Evolutionary conservation across 805 yeast species (phyloP), one percentile per base, ranked within the genome.

Genomic region (Cyberlindnera euphorbiiphila): DNA sequence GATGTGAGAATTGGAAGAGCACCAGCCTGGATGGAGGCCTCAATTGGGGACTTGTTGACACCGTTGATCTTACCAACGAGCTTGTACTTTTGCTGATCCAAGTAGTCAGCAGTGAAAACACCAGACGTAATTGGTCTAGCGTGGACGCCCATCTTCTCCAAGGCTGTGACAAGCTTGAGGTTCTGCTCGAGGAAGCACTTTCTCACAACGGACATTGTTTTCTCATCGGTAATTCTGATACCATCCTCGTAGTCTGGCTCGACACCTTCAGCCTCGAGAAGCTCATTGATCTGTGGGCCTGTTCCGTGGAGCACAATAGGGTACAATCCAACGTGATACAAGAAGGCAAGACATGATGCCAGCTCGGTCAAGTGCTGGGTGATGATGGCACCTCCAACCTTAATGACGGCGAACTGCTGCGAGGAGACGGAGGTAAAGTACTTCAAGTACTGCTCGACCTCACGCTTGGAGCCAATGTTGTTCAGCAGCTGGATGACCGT

Each of bases 81-180:
- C 58, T 89, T 79, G 65, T 93, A 93, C 64, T 87, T 89, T 9
- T 81, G 87, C 62, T 86, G 74, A 61, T 93, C 96, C 50, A 93
- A 71, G 63, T 86, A 93, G 27, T 85, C 85, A 32, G 98, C 99
- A 39, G 81, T 76, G 66, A 93, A 93, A 13, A 93, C 98, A 55
- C 99, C 99, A 26, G 95, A 91, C 18, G 97, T 93, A 54, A 93
- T 91, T 41, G 99, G 99, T 64, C 99, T 78, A 12, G 99, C 98
- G 47, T 89, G 89, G 39, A 93, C 98, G 32, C 98, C 99, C 77
- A 87, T 77, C 59, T 84, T 78, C 65, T 93, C 99, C 43, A 93
- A 72, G 17, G 98, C 98, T 33, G 96, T 91, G 17, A 93, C 99
- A 36, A 93, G 73, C 56, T 88, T 82, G 60, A 94, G 75, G 67